These are phyloP conservation scores for Pouteria glomerata DNA, from an alignment of 148 eudicot species.

Conservation along the genomic window DNA sequence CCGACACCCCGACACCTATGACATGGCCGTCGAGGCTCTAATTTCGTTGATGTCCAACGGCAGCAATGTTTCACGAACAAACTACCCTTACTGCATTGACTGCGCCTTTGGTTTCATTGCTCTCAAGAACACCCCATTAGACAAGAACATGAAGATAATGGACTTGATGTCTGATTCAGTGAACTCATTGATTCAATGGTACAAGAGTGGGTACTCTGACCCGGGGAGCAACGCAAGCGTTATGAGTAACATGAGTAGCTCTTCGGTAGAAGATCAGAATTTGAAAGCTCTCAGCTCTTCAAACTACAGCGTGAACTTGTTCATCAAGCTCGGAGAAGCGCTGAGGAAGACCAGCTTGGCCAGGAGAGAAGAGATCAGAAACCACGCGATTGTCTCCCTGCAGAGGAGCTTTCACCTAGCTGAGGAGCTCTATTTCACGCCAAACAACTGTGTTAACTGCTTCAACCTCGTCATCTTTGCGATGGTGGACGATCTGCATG, in stretches of 20 bases:
- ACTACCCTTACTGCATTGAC: conserved; percentile 61
- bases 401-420: conserved; percentile 63
- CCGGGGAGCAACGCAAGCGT: conserved; percentile 45
- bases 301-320: conserved; percentile 39
- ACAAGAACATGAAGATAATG: conserved; percentile 63
- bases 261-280: conserved; percentile 46
- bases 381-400: conserved; percentile 63
- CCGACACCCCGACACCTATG: conserved; percentile 72
- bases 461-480: conserved; percentile 72
- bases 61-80: conserved; percentile 32
- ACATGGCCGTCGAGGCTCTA: conserved; percentile 59
- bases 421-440: conserved; percentile 52
- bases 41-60: conserved; percentile 49
- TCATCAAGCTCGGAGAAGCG: conserved; percentile 72
- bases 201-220: conserved; percentile 48
- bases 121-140: conserved; percentile 63
- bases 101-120: conserved; percentile 84
- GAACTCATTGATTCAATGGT: conserved; percentile 60
- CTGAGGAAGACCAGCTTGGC: conserved; percentile 77
- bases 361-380: conserved; percentile 79
- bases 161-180: conserved; percentile 76
- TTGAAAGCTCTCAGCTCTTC: conserved; percentile 16
- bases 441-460: conserved; percentile 49
- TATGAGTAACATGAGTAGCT: conserved; percentile 41
- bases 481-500: conserved; percentile 88